phyloP scores from a whole-genome alignment of 2,329 filamentous ascomycete species.

The Trichoderma atrobrunneum region DNA sequence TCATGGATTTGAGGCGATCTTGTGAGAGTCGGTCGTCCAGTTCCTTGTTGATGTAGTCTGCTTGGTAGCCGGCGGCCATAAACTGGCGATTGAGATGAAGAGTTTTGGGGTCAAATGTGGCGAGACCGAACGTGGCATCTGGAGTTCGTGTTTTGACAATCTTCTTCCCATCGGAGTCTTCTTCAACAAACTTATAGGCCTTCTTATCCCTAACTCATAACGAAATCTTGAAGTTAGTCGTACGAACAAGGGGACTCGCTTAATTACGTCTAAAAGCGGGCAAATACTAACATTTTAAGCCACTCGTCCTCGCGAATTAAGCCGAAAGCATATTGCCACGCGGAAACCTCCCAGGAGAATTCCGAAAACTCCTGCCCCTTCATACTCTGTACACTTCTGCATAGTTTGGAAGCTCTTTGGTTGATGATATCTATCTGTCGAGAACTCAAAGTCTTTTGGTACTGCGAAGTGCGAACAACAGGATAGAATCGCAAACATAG shows the following conservation, averaged over 20 bases:
- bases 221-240: not conserved
- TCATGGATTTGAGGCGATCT: not conserved
- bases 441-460: not conserved
- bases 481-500: not conserved
- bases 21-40: not conserved
- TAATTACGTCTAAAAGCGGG: not conserved
- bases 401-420: not conserved
- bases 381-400: not conserved
- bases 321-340: not conserved
- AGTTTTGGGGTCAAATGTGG: not conserved
- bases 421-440: not conserved
- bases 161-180: not conserved
- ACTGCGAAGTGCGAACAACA: not conserved
- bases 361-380: not conserved
- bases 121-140: not conserved
- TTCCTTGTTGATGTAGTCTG: not conserved
- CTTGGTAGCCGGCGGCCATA: not conserved
- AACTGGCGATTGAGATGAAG: not conserved
- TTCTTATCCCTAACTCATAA: not conserved
- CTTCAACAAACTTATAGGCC: not conserved
- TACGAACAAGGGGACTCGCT: not conserved
- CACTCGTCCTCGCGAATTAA: not conserved
- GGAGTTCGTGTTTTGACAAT: not conserved
- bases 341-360: not conserved
- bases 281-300: not conserved